Conservation (phyloP, 495 filamentous ascomycete genomes). For the Filosporella fistucella region DNA sequence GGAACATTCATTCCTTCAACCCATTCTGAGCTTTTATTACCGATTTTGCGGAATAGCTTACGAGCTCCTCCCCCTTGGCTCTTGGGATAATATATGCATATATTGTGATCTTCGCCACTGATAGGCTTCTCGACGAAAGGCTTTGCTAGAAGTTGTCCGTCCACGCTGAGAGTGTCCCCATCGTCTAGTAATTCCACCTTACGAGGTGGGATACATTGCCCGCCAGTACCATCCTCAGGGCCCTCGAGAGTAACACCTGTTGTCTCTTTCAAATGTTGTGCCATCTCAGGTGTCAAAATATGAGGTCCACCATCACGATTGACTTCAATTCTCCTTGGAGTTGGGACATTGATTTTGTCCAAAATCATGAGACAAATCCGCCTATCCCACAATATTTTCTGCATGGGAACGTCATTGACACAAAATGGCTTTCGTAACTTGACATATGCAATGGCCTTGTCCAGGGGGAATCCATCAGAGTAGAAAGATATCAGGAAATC, state of each 20-base stretch:
- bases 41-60: constrained; percentile 91
- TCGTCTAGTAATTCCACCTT: constrained; percentile 81
- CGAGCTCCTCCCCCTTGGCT: constrained; percentile 82
- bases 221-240: constrained; percentile 64
- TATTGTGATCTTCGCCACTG: constrained; percentile 98
- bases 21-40: constrained; percentile 96
- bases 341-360: constrained; percentile 83
- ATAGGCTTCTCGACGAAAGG: constrained; percentile 98
- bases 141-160: constrained; percentile 76
- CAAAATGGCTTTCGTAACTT: constrained; percentile 90
- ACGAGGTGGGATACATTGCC: constrained; percentile 46
- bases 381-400: constrained; percentile 96
- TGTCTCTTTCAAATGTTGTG: constrained; percentile 68
- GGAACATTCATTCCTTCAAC: constrained; percentile 72
- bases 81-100: constrained; percentile 92
- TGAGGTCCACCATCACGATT: constrained; percentile 89
- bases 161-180: constrained; percentile 81
- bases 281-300: constrained; percentile 69
- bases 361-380: constrained; percentile 82
- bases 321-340: constrained; percentile 85
- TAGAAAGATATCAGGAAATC: constrained; percentile 98
- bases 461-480: constrained; percentile 92
- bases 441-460: constrained; percentile 94
- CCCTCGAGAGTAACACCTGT: constrained; percentile 78
- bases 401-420: constrained; percentile 97